Conservation (phyloP, 78 protist species). For the slime mould (Dictyostelium discoideum) region dicty_2.7 NC_007088.5:5584501-5585000, state of each 20-base stretch:
- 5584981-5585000: slow-evolving; percentile 13
- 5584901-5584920: not conserved
- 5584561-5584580: not conserved
- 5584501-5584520: not conserved
- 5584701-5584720: slow-evolving; percentile 22
- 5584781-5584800: slow-evolving; percentile 12
- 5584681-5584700: slow-evolving; percentile 31
- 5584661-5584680: slow-evolving; percentile 33
- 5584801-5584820: not conserved
- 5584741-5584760: not conserved
- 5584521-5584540: slow-evolving; percentile 10
- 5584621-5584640: slow-evolving; percentile 21
- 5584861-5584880: not conserved
- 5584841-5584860: not conserved
- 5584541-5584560: not conserved
- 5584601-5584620: not conserved
- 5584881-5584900: not conserved
- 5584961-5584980: not conserved
- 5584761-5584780: slow-evolving; percentile 49
- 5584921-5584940: not conserved
- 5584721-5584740: slow-evolving; percentile 27
- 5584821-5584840: slow-evolving; percentile 11
- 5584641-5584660: not conserved
- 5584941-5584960: slow-evolving; percentile 23
- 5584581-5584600: not conserved